A percentile compares a stretch with the other conserved stretches of the same genome.
These are phyloP conservation scores for Castanea sativa DNA, from an alignment of 306 rosid species.

Conservation along the genomic window DNA sequence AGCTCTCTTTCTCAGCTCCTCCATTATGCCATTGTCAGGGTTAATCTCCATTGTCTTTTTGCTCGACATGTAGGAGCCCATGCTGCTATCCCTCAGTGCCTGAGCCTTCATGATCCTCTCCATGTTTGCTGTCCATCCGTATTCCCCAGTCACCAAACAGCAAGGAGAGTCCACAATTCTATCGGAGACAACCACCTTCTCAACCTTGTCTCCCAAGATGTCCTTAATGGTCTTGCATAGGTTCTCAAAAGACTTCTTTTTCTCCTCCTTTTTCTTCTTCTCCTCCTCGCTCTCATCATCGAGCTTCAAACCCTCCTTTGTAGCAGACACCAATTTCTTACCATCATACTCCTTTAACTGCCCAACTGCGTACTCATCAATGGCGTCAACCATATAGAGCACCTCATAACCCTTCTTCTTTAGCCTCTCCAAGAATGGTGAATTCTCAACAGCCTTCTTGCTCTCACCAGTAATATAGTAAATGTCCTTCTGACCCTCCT, in stretches of 20 bases:
- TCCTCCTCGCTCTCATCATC: conserved; percentile 69
- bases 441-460: conserved; percentile 68
- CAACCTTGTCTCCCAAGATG: conserved; percentile 58
- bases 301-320: conserved; percentile 63
- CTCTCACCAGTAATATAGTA: conserved; percentile 74
- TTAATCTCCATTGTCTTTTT: conserved; percentile 79
- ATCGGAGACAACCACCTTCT: conserved; percentile 66
- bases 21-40: conserved; percentile 77
- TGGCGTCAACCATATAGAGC: conserved; percentile 67
- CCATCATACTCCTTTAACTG: conserved; percentile 68
- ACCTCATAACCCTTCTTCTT: conserved; percentile 72
- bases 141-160: conserved; percentile 75
- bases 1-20: conserved; percentile 67
- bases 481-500: conserved; percentile 69
- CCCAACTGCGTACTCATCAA: conserved; percentile 68
- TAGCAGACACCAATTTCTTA: conserved; percentile 65
- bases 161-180: conserved; percentile 70
- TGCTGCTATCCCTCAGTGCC: conserved; percentile 64
- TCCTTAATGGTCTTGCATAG: conserved; percentile 61
- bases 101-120: conserved; percentile 79
- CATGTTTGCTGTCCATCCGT: conserved; percentile 76
- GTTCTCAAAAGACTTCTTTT: conserved; percentile 61
- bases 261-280: conserved; percentile 56
- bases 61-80: conserved; percentile 67
- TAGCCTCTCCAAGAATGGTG: conserved; percentile 67